Conservation (phyloP, 1,284 basidiomycete genomes). For the Trichosporon sp. region DNA sequence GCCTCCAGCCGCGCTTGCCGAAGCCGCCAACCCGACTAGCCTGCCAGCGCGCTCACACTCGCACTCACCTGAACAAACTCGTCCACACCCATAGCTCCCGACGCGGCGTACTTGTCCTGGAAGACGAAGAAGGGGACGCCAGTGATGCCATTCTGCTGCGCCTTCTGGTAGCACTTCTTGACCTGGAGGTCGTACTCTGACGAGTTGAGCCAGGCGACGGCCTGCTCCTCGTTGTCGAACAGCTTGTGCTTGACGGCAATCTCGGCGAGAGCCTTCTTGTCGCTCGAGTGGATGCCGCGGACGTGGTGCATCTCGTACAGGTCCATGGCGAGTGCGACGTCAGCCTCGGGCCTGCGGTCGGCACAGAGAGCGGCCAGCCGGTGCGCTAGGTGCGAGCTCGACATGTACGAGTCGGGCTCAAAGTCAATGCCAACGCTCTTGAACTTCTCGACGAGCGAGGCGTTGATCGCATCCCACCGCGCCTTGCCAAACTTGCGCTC, state of each 20-base stretch:
- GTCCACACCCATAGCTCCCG: constrained; percentile 50
- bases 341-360: constrained; percentile 38
- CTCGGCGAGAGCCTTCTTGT: constrained; percentile 35
- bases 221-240: constrained; percentile 34
- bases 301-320: constrained; percentile 46
- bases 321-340: constrained; percentile 37
- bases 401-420: constrained; percentile 38
- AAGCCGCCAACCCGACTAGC: too few species aligned
- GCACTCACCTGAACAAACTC: constrained; percentile 49
- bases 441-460: constrained; percentile 36
- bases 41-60: too few species aligned
- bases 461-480: constrained; percentile 31
- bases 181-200: constrained; percentile 38
- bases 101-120: constrained; percentile 45
- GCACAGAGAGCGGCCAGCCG: constrained; percentile 38
- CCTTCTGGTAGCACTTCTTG: constrained; percentile 33
- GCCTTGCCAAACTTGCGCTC: constrained; percentile 42
- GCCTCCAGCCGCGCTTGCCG: too few species aligned
- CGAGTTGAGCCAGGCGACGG: constrained; percentile 32
- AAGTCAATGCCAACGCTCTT: constrained; percentile 42
- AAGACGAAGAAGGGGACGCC: constrained; percentile 52
- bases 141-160: constrained; percentile 43
- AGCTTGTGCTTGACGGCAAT: constrained; percentile 43
- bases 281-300: constrained; percentile 40
- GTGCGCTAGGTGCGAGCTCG: constrained; percentile 46